Conservation (phyloP, 2,329 filamentous ascomycete genomes). For the Dothistroma septosporum region DNA sequence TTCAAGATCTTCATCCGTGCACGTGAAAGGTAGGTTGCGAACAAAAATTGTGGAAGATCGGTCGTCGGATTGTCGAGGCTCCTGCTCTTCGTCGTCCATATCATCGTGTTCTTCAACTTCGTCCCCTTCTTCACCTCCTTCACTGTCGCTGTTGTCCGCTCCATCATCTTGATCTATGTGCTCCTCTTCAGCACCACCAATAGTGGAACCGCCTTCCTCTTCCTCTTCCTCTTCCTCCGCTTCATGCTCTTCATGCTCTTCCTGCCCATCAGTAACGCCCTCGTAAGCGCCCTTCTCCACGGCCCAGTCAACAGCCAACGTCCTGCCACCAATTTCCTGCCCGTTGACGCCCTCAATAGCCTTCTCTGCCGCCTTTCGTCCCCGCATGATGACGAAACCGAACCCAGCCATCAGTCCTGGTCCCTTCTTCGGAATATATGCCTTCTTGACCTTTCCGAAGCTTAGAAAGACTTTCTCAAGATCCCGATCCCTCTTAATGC, state of each 20-base stretch:
- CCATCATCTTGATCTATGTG: conserved; percentile 42
- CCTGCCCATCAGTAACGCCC: conserved; percentile 44
- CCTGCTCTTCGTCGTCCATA: conserved; percentile 38
- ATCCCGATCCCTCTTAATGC: conserved; percentile 80
- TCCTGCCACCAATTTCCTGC: conserved; percentile 81
- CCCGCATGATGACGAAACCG: conserved; percentile 84
- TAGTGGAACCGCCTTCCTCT: conserved; percentile 30
- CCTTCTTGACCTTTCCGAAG: conserved; percentile 87
- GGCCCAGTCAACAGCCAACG: conserved; percentile 92
- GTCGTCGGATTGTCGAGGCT: conserved; percentile 48
- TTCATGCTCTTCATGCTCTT: conserved; percentile 31
- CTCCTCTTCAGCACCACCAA: conserved; percentile 31
- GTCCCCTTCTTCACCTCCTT: conserved; percentile 42
- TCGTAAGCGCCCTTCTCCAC: conserved; percentile 76
- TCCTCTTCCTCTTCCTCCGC: conserved; percentile 47
- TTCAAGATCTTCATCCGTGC: conserved; percentile 75
- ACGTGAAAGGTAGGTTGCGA: conserved; percentile 88
- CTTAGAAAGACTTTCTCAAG: conserved; percentile 74
- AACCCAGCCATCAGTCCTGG: conserved; percentile 71
- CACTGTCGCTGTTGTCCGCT: conserved; percentile 39
- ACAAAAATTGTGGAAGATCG: conserved; percentile 82
- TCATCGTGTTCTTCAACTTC: conserved; percentile 44
- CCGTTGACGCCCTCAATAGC: conserved; percentile 83
- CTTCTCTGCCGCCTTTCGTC: conserved; percentile 84
- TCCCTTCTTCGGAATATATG: conserved; percentile 75